These are phyloP conservation scores for Microstroma glucosiphilum DNA, from an alignment of 1,284 basidiomycete genomes.

Conservation along the genomic window DNA sequence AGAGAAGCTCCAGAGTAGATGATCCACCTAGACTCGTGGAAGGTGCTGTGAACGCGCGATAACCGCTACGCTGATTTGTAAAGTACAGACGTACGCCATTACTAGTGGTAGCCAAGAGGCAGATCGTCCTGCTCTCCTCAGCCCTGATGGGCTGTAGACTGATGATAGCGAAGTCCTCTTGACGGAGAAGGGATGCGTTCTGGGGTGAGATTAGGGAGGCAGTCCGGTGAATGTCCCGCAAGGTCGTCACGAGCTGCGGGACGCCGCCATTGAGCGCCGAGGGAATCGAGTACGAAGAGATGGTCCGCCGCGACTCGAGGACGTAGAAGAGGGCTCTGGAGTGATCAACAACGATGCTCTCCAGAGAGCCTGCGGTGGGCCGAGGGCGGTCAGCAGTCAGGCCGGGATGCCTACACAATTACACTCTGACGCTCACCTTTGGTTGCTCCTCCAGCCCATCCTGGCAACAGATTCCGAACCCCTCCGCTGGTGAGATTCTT, in stretches of 20 bases:
- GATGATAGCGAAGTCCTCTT: conserved; percentile 27
- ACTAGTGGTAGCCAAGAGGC: conserved; percentile 45
- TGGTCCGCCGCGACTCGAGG: conserved; percentile 38
- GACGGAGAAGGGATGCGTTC: conserved; percentile 29
- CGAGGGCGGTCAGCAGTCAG: conserved; percentile 11
- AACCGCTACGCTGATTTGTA: conserved; percentile 13
- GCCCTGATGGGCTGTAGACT: conserved; percentile 36
- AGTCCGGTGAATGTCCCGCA: conserved; percentile 40
- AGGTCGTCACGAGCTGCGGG: conserved; percentile 36
- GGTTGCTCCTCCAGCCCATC: conserved; percentile 56
- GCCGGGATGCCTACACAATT: conserved; percentile 38
- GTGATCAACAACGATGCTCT: conserved; percentile 37
- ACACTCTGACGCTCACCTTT: conserved; percentile 59
- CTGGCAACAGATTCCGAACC: conserved; percentile 46
- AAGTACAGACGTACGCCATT: conserved; percentile 47
- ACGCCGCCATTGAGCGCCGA: conserved; percentile 31
- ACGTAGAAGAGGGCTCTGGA: conserved; percentile 41
- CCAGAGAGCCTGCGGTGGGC: conserved; percentile 51
- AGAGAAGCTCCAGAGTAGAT: conserved; percentile 14
- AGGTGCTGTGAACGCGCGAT: conserved; percentile 4
- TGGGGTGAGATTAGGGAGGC: conserved; percentile 29
- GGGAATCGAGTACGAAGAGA: conserved; percentile 42
- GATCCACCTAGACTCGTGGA: not conserved
- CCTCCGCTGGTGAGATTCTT: conserved; percentile 62
- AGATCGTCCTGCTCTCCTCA: conserved; percentile 19